Evolutionary conservation across 1,139 yeast species (phyloP).

Genomic region (Saccharomyces hybrid): DNA sequence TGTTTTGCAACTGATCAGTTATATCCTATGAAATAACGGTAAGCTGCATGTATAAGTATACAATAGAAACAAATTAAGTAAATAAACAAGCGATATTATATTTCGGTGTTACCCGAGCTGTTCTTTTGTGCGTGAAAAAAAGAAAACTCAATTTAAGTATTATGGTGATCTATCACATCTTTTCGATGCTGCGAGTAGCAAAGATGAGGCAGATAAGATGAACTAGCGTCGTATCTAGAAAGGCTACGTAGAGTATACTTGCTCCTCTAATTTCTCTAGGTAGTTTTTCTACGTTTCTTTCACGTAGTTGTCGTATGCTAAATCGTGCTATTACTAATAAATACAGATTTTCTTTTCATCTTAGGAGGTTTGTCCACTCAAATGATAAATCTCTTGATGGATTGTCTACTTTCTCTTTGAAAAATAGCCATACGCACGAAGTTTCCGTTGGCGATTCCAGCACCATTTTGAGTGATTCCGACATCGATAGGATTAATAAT

Average conservation of each 20-base stretch:
- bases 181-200: not conserved
- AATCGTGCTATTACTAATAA: not conserved
- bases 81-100: not conserved
- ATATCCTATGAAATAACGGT: slow-evolving; percentile 37
- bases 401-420: not conserved
- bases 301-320: not conserved
- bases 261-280: not conserved
- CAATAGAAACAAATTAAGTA: not conserved
- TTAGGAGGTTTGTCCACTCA: not conserved
- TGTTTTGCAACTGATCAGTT: slow-evolving; percentile 54
- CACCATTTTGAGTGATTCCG: not conserved
- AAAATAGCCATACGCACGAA: not conserved
- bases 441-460: not conserved
- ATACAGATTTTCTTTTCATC: not conserved
- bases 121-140: not conserved
- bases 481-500: not conserved
- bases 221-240: not conserved
- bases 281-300: not conserved
- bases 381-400: not conserved
- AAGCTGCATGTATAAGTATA: not conserved
- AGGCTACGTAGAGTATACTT: not conserved
- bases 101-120: not conserved
- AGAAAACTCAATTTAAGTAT: not conserved
- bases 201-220: not conserved
- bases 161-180: not conserved